Base-by-base conservation (phyloP, 2,329 filamentous ascomycete genomes). In the Podosphaera xanthii region DNA sequence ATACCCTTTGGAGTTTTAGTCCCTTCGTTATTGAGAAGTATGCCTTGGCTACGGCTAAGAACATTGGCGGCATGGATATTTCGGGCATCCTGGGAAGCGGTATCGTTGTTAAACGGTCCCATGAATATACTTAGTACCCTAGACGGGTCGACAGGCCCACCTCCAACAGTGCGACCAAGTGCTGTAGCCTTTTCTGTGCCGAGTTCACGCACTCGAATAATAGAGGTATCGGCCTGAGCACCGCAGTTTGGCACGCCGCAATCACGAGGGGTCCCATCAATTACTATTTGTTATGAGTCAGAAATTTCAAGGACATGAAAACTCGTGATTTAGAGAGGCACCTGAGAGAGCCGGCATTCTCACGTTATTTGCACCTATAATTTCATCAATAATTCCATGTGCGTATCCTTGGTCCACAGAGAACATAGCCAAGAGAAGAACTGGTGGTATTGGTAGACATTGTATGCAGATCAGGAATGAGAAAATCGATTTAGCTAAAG, bases 11-110 rank as follows among this genome's bases (percentile, higher is more conserved):
- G 22, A 22, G 22, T 22, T 22, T 22, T 22, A 22, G 22, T 22
- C 22, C 22, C 22, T 22, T 22, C 22, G 22, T 22, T 22, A 22
- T 22, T 1, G 22, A 22, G 22, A 22, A 22, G 22, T 22, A 22
- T 22, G 22, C 22, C 22, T 22, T 22, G 22, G 22, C 22, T 22
- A 22, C 22, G 22, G 22, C 22, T 22, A 7, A 72, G 84, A 80
- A 68, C 74, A 63, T 90, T 83, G 64, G 76, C 77, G 66, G 87
- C 77, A 67, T 92, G 83, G 9, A 96, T 81, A 58, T 83, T 75
- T 35, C 91, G 79, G n/a, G 87, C 82, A 38, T 74, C 73, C n/a
- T 71, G 68, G n/a, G 74, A 73, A 8, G 68, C 68, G 40, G 71
- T 69, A 38, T 67, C 66, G 2, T 70, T 71, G 10, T 70, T 69